These are phyloP conservation scores for Populus hybrid DNA, from an alignment of 441 rosid species.

Conservation along the genomic window DNA sequence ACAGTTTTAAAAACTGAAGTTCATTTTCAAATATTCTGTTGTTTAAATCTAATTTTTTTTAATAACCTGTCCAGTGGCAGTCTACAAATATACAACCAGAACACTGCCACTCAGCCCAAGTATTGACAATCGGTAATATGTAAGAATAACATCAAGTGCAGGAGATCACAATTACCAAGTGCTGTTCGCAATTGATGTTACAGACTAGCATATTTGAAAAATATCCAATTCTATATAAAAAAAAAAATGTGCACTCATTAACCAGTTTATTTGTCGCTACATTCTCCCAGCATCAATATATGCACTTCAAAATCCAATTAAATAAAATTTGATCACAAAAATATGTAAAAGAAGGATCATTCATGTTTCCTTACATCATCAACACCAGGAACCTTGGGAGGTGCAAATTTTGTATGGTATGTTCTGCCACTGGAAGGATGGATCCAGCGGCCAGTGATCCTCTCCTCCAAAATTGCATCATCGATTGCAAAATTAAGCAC, in stretches of 20 bases:
- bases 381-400: constrained; percentile 77
- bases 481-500: constrained; percentile 89
- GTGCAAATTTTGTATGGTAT: constrained; percentile 81
- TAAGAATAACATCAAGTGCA: not conserved
- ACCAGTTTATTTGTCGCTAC: not conserved
- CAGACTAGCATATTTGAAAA: not conserved
- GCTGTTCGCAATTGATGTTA: not conserved
- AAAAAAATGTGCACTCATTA: not conserved
- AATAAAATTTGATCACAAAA: not conserved
- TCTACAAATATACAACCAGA: not conserved
- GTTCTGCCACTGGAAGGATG: constrained; percentile 95
- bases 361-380: constrained; percentile 76
- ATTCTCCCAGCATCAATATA: not conserved
- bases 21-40: not conserved
- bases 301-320: not conserved
- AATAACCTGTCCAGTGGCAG: not conserved
- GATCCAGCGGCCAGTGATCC: constrained; percentile 96
- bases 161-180: not conserved
- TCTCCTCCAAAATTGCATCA: constrained; percentile 89
- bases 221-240: not conserved
- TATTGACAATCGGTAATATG: not conserved
- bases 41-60: too few species aligned
- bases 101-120: not conserved
- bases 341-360: not conserved
- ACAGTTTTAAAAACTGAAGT: not conserved